Evolutionary conservation across 306 rosid genomes (phyloP).

Genomic region (Ormosia emarginata): DNA sequence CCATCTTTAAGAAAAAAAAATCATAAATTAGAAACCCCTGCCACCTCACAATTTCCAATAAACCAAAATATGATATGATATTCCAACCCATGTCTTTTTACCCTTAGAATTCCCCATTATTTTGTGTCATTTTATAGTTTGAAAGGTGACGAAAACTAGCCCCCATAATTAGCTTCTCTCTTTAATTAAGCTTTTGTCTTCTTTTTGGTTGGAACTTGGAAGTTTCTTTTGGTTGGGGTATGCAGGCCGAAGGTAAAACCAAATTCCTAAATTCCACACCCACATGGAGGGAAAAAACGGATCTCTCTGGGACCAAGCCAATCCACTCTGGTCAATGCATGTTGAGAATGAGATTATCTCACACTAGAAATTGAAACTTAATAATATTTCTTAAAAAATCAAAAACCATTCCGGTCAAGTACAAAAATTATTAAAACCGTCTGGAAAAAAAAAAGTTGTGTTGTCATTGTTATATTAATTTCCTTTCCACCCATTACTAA

Average conservation of each 20-base stretch:
- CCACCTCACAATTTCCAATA: too few relatives aligned
- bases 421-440: too few relatives aligned
- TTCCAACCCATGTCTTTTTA: too few relatives aligned
- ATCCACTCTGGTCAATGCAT: not conserved
- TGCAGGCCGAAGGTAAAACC: not conserved
- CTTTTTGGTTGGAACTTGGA: not conserved
- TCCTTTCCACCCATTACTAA: not conserved
- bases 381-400: too few relatives aligned
- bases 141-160: not conserved
- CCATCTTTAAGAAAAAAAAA: too few relatives aligned
- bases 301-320: not conserved
- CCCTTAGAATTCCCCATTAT: too few relatives aligned
- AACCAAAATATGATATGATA: too few relatives aligned
- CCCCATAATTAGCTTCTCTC: not conserved
- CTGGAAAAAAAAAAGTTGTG: not conserved
- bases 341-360: not conserved
- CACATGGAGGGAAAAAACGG: not conserved
- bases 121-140: too few relatives aligned
- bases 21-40: too few relatives aligned
- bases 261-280: not conserved
- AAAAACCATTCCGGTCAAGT: too few relatives aligned
- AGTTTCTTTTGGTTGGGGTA: not conserved
- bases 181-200: not conserved
- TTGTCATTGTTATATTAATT: not conserved
- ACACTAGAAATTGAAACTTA: not conserved